Conservation (phyloP, 805 yeast species). For the Barnettozyma sucrosica region DNA sequence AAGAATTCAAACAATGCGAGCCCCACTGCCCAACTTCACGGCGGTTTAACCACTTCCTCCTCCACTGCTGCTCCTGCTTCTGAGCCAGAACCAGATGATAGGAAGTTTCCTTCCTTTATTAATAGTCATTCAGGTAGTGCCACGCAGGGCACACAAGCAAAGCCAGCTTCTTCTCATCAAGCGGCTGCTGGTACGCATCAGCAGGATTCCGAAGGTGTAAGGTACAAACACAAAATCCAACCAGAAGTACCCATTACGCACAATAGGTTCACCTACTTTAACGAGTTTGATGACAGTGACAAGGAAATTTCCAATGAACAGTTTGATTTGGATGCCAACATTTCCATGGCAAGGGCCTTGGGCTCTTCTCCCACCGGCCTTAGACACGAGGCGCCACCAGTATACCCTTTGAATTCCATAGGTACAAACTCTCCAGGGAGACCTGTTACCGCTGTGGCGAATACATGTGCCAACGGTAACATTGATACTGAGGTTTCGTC, state of each 20-base stretch:
- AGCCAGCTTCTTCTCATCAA: background rate
- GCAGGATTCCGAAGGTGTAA: background rate
- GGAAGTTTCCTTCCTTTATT: conserved; percentile 36
- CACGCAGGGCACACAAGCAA: conserved; percentile 2
- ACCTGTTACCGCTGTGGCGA: conserved; percentile 6
- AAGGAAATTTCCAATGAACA: conserved; percentile 7
- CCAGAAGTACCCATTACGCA: conserved; percentile 10
- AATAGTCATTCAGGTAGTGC: conserved; percentile 14
- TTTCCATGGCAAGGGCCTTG: conserved; percentile 31
- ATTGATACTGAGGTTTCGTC: conserved; percentile 20
- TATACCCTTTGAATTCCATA: background rate
- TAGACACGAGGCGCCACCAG: background rate
- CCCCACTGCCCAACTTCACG: conserved; percentile 30
- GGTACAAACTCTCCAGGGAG: background rate
- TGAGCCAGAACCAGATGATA: conserved; percentile 45
- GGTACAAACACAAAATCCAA: conserved; percentile 19
- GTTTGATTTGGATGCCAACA: conserved; percentile 29
- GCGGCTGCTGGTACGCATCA: background rate
- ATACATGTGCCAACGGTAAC: conserved; percentile 6
- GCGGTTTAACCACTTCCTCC: conserved; percentile 16
- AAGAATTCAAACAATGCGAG: conserved; percentile 29
- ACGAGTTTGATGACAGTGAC: conserved; percentile 13
- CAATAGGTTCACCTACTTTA: conserved; percentile 16
- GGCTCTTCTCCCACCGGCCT: conserved; percentile 7
- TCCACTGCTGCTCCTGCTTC: conserved; percentile 24